Base-by-base conservation (phyloP, 2,329 filamentous ascomycete genomes). In the Gaeumannomyces sp. region DNA sequence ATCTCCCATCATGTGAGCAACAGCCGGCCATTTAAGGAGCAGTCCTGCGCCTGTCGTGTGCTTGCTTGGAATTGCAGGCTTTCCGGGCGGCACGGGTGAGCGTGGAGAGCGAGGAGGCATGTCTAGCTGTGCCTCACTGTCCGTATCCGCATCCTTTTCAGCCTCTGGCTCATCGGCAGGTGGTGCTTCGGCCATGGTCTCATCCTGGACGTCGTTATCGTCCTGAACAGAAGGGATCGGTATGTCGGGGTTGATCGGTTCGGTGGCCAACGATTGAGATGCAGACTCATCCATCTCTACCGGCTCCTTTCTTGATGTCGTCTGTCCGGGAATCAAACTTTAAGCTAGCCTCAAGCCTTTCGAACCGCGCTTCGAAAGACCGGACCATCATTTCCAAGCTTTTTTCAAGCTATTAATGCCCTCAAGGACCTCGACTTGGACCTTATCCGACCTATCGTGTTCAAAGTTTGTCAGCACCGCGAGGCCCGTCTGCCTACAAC, bases 41-140 rank as follows among this genome's bases (percentile, higher is more conserved):
- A 93, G 85, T 62, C 95, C 91, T 1, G 93, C 93, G n/a, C 92
- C 86, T 0, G 93, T 97, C 0, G 92, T 96, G 72, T 98, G 94
- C 69, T 96, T 91, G 33, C 88, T 85, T 0, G 92, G 91, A 65
- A 96, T 91, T 1, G 89, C 85, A 19, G 90, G 84, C 68, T 87
- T 83, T 60, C 86, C 87, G 1, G 83, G 83, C 16, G 76, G 78
- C 8, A 85, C 82, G 14, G 80, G 77, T 10, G 81, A 80, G 10
- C 82, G 81, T 27, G 83, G 81, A 0, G 67, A 66, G 2, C 28
- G n/a, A 45, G 33, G 50, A 59, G 83, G 80, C 1, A 77, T 77
- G 65, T 85, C 82, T 62, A 79, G 74, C 63, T 83, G 79, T 38
- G 85, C 80, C 56, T 82, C 83, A 61, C 77, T 73, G 14, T 76